Conservation (phyloP, 257 asterid species). For the Cruciata laevipes region DNA sequence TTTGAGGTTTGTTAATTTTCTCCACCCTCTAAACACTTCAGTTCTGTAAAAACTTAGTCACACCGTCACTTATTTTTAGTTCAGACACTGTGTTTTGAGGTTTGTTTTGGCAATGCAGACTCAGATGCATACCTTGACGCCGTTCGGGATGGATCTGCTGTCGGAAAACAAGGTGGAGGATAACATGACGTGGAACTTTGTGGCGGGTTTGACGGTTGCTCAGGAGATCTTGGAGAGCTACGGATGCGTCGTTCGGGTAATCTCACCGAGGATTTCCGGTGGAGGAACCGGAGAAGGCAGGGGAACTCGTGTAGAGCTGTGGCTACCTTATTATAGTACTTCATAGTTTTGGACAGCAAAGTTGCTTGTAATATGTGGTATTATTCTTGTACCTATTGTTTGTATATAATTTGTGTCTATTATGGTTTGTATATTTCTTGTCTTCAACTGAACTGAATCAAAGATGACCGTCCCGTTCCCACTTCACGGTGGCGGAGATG, state of each 20-base stretch:
- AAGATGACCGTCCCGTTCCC: too few species aligned
- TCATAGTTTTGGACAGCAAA: constrained; percentile 16
- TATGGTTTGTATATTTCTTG: too few species aligned
- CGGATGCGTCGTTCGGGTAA: constrained; percentile 73
- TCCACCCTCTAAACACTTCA: neutral
- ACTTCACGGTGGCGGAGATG: too few species aligned
- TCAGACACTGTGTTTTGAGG: neutral
- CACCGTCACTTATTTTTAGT: too few species aligned
- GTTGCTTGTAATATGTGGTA: constrained; percentile 24
- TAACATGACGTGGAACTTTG: constrained; percentile 87
- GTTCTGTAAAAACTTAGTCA: too few species aligned
- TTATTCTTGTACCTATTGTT: neutral
- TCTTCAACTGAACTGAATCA: too few species aligned
- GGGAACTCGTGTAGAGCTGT: constrained; percentile 83
- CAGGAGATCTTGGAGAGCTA: constrained; percentile 87
- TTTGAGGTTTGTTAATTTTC: neutral
- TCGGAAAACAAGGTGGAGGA: constrained; percentile 61
- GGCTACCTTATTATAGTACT: constrained; percentile 67
- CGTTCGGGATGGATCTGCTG: constrained; percentile 70
- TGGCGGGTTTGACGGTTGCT: constrained; percentile 89
- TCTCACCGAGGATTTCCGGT: constrained; percentile 63
- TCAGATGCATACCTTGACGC: constrained; percentile 82
- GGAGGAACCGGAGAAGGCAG: constrained; percentile 48
- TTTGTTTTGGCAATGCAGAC: constrained; percentile 43
- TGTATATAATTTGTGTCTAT: neutral